Base-by-base conservation (phyloP, 75 land plant genomes). In the Isoetes taiwanensis region DNA sequence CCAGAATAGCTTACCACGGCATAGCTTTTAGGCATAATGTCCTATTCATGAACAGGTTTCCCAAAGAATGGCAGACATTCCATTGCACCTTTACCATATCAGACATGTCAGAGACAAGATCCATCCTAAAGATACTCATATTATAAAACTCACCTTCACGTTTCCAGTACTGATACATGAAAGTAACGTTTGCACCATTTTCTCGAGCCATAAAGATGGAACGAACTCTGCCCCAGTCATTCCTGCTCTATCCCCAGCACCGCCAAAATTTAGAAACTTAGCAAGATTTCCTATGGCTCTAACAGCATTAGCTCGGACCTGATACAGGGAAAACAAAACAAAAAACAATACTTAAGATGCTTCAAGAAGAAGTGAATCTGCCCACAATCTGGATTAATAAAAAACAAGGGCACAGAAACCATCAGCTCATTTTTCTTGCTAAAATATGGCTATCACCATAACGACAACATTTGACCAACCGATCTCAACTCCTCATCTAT, bases 91-190 rank as follows among this genome's bases (percentile, higher is more conserved):
- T 78, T 32, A 38, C 16, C 20, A 39, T 2, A 3, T 33, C 16
- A 32, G 54, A 12, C 26, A 56, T n/a, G 25, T 58, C n/a, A n/a
- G n/a, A n/a, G n/a, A n/a, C n/a, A 56, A 56, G 34, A 56, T 32
- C 34, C 57, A 56, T n/a, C 34, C 37, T 21, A 30, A n/a, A 2
- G 19, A 56, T 32, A 38, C 33, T 1, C 57, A 3, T 1, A 38
- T 34, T 1, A 16, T 56, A 21, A 59, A 41, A 39, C 63, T 58
- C 41, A 94, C 99, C 99, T 94, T 94, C 25, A 94, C 99, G 69
- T 89, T 94, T 37, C 99, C 99, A 61, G 99, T 94, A n/a, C 96
- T 82, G 28, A 94, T 78, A 68, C 96, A 88, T 11, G 98, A 94
- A 54, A 94, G 67, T 70, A 94, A 78, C 52, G 96, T 79, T 64